Conservation (phyloP, 495 filamentous ascomycete species). For the Sabuloglossum arenarium region DNA sequence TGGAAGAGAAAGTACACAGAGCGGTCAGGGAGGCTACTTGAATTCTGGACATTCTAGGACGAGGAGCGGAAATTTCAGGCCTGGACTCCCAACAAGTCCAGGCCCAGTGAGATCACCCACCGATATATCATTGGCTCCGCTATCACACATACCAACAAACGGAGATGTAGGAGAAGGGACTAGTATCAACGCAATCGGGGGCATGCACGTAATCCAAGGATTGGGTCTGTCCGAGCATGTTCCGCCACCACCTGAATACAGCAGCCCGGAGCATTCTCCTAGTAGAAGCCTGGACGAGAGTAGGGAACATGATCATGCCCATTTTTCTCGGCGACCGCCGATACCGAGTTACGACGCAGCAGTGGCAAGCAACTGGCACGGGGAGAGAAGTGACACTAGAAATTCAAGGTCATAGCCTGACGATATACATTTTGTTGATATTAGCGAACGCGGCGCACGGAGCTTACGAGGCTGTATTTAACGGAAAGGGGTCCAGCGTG, state of each 20-base stretch:
- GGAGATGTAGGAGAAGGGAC: slow-evolving; percentile 60
- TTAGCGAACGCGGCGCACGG: not conserved
- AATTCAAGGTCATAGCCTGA: not conserved
- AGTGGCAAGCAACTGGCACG: not conserved
- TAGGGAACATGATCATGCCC: not conserved
- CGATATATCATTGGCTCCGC: slow-evolving; percentile 76
- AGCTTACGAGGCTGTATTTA: too few species aligned
- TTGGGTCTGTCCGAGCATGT: not conserved
- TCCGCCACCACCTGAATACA: slow-evolving; percentile 5
- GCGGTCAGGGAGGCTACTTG: slow-evolving; percentile 33
- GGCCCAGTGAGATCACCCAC: slow-evolving; percentile 84
- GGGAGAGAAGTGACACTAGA: not conserved
- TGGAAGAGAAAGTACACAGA: slow-evolving; percentile 42
- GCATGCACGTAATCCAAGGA: slow-evolving; percentile 9
- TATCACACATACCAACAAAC: slow-evolving; percentile 47
- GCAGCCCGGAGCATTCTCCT: slow-evolving; percentile 4
- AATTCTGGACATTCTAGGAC: slow-evolving; percentile 21
- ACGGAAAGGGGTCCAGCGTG: too few species aligned
- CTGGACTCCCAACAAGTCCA: slow-evolving; percentile 58
- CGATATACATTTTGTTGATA: not conserved
- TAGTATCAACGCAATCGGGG: slow-evolving; percentile 25
- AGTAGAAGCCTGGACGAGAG: not conserved
- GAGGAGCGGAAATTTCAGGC: slow-evolving; percentile 29
- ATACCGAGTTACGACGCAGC: slow-evolving; percentile 7
- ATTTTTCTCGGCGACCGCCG: not conserved